Base-by-base conservation (phyloP, 345 rosid species). In the Citrus hindsii region DNA sequence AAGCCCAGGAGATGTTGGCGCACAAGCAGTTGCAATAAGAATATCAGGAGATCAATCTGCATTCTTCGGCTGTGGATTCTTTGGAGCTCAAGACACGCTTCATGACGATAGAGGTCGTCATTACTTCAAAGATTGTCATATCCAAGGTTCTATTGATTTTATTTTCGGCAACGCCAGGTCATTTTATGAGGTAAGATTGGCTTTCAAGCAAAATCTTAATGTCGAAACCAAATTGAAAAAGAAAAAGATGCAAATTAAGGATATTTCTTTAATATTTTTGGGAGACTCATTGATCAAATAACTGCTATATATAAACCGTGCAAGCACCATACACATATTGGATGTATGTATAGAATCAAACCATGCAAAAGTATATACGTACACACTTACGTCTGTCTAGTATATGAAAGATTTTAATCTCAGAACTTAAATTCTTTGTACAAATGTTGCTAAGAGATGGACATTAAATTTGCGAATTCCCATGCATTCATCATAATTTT, bases 81-180 rank as follows among this genome's bases (percentile, higher is more conserved):
- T 91, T 27, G 99, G 99, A 81, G 97, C 98, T 71, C 99, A 95
- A 85, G 98, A 95, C 79, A 95, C 98, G 1, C 97, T 95, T 69
- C 99, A 92, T 77, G 98, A 94, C 32, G 99, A 95, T 32, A 79
- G 56, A 35, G 98, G 98, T 60, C 95, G 98, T 27, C 98, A 95
- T 81, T 93, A 89, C 83, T 95, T 93, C 76, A 93, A 83, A 83
- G 95, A 95, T 67, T 95, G 99, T 70, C 91, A 91, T 59, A 92
- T 95, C 63, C 99, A 95, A 84, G 98, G 99, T 28, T 94, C 99
- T 40, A 96, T 96, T 68, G 98, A 96, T 80, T 94, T 95, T 87
- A 89, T 95, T 60, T 94, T 94, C 21, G 98, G 99, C 72, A 82
- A 94, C 53, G 98, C 90, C 6, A 90, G 87, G 77, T 94, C 99